A percentile compares a stretch with the other conserved stretches of the same genome.
These are phyloP conservation scores for Phytopythium vexans DNA, from an alignment of 352 stramenopile species.

Conservation along the genomic window DNA sequence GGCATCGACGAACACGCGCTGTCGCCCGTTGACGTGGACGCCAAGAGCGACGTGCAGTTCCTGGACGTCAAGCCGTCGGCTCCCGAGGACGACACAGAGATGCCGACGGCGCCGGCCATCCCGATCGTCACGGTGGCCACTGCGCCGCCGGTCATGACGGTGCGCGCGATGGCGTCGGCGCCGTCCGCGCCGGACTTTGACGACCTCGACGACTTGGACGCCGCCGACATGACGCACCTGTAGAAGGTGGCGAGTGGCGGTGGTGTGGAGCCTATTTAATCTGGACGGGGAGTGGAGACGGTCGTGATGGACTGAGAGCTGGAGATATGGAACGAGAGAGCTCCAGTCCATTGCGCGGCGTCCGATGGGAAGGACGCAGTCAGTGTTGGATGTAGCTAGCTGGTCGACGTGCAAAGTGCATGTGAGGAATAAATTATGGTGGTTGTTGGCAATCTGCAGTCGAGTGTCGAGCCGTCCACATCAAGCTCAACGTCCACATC, in stretches of 20 bases:
- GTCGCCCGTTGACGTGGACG: constrained; percentile 14
- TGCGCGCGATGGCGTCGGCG: constrained; percentile 31
- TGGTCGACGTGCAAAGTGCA: no score
- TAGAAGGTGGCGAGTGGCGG: constrained; percentile 4
- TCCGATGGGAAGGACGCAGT: no score
- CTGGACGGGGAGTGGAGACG: neutral
- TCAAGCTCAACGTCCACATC: no score
- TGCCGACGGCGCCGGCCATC: constrained; percentile 24
- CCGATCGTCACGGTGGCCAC: constrained; percentile 20
- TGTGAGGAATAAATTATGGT: no score
- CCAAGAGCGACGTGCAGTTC: constrained; percentile 41
- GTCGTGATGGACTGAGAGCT: no score
- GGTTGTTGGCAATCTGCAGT: no score
- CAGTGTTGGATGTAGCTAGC: no score
- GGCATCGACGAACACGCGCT: constrained; percentile 28
- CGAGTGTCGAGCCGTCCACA: no score
- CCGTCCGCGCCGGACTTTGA: constrained; percentile 30
- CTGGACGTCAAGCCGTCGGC: constrained; percentile 32
- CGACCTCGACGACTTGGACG: constrained; percentile 13
- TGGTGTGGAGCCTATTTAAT: constrained; percentile 10
- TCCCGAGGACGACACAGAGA: constrained; percentile 16
- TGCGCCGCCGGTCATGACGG: constrained; percentile 16
- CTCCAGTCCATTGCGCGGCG: no score
- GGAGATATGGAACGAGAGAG: no score
- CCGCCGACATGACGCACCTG: constrained; percentile 19